Conservation (phyloP, 805 yeast genomes). For the Starmerella kuoi region DNA sequence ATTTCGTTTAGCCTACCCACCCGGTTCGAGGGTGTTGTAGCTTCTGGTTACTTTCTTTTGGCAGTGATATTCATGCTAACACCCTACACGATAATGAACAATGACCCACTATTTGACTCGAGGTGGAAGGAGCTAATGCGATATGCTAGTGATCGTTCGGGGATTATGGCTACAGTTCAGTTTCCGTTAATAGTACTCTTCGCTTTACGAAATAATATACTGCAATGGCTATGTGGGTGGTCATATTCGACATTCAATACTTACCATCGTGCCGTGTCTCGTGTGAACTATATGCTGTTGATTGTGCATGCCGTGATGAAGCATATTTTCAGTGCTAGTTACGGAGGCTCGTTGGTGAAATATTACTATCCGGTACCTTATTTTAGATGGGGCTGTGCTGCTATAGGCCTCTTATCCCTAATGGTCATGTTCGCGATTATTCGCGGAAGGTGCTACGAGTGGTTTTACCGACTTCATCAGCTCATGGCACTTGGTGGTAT, state of each 20-base stretch:
- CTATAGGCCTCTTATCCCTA: constrained; percentile 27
- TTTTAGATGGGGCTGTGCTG: constrained; percentile 30
- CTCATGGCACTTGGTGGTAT: constrained; percentile 41
- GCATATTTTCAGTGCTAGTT: constrained; percentile 33
- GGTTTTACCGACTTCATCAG: constrained; percentile 43
- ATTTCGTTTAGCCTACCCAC: constrained; percentile 36
- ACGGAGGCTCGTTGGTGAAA: constrained; percentile 26
- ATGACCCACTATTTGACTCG: constrained; percentile 30
- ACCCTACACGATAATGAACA: constrained; percentile 27
- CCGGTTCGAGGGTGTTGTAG: constrained; percentile 38
- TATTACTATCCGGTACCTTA: constrained; percentile 29
- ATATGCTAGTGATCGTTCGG: constrained; percentile 43
- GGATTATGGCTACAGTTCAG: constrained; percentile 37
- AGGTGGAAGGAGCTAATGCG: constrained; percentile 32
- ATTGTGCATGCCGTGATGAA: constrained; percentile 41
- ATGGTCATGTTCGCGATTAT: constrained; percentile 40
- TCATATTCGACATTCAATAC: constrained; percentile 41
- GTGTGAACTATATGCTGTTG: constrained; percentile 34
- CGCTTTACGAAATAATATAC: constrained; percentile 51
- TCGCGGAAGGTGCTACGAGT: constrained; percentile 43
- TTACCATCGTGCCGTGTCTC: constrained; percentile 47
- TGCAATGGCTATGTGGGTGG: constrained; percentile 52
- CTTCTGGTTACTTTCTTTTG: constrained; percentile 33
- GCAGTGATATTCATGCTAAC: constrained; percentile 26
- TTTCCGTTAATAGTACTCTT: constrained; percentile 44